Conservation (phyloP, 2,329 filamentous ascomycete species). For the Neofusicoccum sp. region DNA sequence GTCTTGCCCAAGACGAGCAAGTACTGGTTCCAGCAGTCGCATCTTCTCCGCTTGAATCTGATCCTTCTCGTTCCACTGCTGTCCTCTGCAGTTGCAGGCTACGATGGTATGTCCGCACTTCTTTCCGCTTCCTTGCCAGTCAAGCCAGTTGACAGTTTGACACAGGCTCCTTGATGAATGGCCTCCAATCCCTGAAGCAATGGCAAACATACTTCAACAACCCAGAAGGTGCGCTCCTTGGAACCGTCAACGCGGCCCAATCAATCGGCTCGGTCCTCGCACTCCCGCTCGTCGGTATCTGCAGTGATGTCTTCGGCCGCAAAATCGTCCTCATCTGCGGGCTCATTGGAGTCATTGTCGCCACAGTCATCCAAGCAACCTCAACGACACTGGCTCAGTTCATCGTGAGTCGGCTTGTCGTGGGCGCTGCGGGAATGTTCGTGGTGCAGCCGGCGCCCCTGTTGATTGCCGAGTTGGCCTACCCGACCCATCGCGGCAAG, state of each 20-base stretch:
- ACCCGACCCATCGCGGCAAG: conserved; percentile 32
- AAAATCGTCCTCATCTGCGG: conserved; percentile 14
- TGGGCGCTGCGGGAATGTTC: conserved; percentile 24
- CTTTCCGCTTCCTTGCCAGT: too few relatives aligned
- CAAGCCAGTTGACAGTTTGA: neutral
- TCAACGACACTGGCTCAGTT: conserved; percentile 18
- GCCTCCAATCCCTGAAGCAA: conserved; percentile 20
- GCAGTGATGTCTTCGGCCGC: conserved; percentile 20
- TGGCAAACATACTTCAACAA: conserved; percentile 22
- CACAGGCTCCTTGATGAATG: conserved; percentile 22
- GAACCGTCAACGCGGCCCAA: conserved; percentile 21
- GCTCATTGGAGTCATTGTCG: conserved; percentile 17
- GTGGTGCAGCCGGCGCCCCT: conserved; percentile 28
- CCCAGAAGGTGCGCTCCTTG: conserved; percentile 22
- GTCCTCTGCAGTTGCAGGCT: conserved; percentile 45
- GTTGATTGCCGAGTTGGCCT: conserved; percentile 31
- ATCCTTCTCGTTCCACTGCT: conserved; percentile 45
- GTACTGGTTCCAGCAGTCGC: conserved; percentile 44
- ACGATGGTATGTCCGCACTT: conserved; percentile 37
- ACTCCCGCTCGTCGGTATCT: conserved; percentile 13
- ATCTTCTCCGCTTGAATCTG: conserved; percentile 47
- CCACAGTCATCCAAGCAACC: conserved; percentile 20
- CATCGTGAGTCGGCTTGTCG: conserved; percentile 21
- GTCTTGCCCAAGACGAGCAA: conserved; percentile 43
- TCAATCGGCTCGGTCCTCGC: conserved; percentile 20